phyloP scores from a whole-genome alignment of 768 basidiomycete genomes.

The Boletus reticuloceps region DNA sequence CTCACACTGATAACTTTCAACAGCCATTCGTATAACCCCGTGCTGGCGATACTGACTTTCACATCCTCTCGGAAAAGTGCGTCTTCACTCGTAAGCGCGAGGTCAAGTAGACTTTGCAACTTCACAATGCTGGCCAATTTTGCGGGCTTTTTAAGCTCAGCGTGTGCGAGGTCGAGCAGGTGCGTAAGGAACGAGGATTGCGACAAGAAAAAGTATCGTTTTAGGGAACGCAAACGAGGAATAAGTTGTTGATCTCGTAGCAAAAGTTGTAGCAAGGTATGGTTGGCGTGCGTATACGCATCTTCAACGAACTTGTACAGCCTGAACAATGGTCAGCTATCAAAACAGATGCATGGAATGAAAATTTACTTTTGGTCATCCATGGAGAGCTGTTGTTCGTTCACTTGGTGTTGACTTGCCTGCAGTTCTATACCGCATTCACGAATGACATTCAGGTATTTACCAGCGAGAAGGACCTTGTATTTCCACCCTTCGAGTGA shows the following conservation, averaged over 20 bases:
- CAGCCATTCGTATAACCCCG: constrained; percentile 89
- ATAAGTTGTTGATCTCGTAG: constrained; percentile 88
- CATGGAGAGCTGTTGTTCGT: constrained; percentile 62
- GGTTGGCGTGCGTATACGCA: constrained; percentile 93
- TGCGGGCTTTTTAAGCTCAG: constrained; percentile 82
- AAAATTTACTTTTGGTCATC: constrained; percentile 72
- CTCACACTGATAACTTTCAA: constrained; percentile 86
- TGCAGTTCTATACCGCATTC: constrained; percentile 91
- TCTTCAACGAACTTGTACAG: constrained; percentile 90
- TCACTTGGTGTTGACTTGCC: constrained; percentile 40
- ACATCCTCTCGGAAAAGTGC: constrained; percentile 85
- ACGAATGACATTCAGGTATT: constrained; percentile 96
- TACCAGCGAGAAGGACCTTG: constrained; percentile 94
- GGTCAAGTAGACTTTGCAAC: constrained; percentile 89
- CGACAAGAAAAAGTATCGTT: constrained; percentile 96
- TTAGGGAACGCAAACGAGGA: constrained; percentile 89
- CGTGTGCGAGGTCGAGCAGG: constrained; percentile 82
- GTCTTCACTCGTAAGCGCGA: constrained; percentile 79
- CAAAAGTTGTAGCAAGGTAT: constrained; percentile 82
- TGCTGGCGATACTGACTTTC: constrained; percentile 79
- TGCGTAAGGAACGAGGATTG: constrained; percentile 95
- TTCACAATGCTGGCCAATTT: constrained; percentile 83
- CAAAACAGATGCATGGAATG: neutral
- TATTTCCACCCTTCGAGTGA: constrained; percentile 96
- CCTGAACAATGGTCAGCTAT: constrained; percentile 37